These are phyloP conservation scores for Haplographium delicatum DNA, from an alignment of 495 filamentous ascomycete genomes.

Conservation along the genomic window DNA sequence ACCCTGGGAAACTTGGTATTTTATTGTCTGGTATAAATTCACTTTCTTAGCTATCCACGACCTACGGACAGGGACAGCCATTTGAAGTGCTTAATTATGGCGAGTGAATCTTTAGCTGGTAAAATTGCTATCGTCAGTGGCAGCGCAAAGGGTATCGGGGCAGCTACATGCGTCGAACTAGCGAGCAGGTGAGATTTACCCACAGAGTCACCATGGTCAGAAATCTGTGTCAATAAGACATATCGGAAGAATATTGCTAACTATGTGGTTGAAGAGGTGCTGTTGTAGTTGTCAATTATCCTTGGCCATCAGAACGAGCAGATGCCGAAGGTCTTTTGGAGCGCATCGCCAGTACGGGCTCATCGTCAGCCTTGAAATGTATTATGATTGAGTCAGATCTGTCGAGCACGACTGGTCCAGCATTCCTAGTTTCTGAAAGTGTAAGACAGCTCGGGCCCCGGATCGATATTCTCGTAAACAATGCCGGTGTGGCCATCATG, in stretches of 20 bases:
- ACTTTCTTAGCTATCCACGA: background rate
- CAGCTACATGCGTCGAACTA: background rate
- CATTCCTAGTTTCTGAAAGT: background rate
- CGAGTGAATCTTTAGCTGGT: background rate
- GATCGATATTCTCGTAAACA: background rate
- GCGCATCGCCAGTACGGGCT: background rate
- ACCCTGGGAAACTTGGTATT: background rate
- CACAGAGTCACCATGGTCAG: too few species aligned
- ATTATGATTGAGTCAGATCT: background rate
- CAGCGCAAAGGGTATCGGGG: background rate
- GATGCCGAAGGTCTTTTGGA: background rate
- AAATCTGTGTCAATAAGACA: too few species aligned
- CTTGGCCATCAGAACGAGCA: background rate
- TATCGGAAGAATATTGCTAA: background rate
- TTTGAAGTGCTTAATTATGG: background rate
- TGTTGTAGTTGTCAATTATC: background rate
- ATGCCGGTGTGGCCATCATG: background rate
- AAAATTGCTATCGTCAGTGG: background rate
- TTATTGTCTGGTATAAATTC: background rate
- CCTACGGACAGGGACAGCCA: background rate
- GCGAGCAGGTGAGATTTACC: background rate
- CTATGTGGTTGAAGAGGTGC: background rate
- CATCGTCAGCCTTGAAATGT: background rate
- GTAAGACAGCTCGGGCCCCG: background rate
- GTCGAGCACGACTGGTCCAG: background rate